Base-by-base conservation (phyloP, 2,329 filamentous ascomycete genomes). In the Malbranchea zuffiana region DNA sequence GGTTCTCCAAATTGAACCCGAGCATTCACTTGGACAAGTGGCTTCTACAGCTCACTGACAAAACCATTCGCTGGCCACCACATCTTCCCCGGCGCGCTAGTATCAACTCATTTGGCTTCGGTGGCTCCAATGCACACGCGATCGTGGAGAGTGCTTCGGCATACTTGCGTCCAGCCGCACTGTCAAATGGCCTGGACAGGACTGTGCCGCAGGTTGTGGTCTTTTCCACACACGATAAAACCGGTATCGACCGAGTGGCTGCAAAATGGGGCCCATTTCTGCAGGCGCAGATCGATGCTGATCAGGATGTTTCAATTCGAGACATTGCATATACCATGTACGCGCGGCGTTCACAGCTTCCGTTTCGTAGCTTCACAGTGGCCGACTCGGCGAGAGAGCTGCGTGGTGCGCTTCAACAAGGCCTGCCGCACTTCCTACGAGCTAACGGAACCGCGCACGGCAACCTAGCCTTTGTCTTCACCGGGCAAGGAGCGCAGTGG, bases 401-500 rank as follows among this genome's bases (percentile, higher is more conserved):
- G n/a, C 5, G n/a, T 4, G 4, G n/a, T 11, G n/a, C 11, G n/a
- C 29, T 32, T 8, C 12, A 15, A 17, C 11, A 27, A n/a, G 25
- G 25, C 25, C 25, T 27, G 3, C 25, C 25, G 25, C 16, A 13
- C 5, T 34, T 34, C 17, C 6, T 10, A 12, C 20, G 17, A n/a
- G 12, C 12, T 21, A 4, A 11, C 12, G 10, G n/a, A 11, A 11
- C 15, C n/a, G 23, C 23, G 17, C 12, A 32, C 12, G 17, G 17
- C 6, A 27, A 27, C 32, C 20, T 39, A 4, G 19, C 19, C 8
- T 33, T 32, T 5, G 35, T 47, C 11, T 49, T 49, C 25, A 49
- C 43, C 8, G 47, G 47, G 6, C 47, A 49, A 27, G 47, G 47
- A 3, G 41, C 47, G 3, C 45, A 49, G 18, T 47, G 41, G 37